phyloP scores from a whole-genome alignment of 148 eudicot genomes.

The Fagopyrum tataricum region DNA sequence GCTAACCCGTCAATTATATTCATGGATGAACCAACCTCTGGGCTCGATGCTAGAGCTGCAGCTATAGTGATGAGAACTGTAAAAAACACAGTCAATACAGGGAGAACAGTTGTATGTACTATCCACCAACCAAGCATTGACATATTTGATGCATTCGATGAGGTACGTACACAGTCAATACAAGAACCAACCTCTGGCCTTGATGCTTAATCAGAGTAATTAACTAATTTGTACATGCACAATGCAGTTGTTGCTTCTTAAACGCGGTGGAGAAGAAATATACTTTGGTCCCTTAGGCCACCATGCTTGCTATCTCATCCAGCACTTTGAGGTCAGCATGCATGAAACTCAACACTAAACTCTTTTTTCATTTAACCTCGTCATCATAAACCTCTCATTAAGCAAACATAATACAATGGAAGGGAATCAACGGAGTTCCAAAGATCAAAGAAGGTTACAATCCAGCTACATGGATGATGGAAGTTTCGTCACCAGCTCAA shows the following conservation, averaged over 20 bases:
- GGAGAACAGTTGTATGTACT: slow-evolving; percentile 8
- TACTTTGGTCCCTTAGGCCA: slow-evolving; percentile 17
- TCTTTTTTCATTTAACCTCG: neutral
- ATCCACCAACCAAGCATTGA: slow-evolving; percentile 13
- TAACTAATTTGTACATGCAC: neutral
- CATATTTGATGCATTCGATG: slow-evolving; percentile 18
- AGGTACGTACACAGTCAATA: no score
- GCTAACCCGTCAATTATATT: slow-evolving; percentile 12
- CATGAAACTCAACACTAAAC: neutral
- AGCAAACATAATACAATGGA: neutral
- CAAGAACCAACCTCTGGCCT: no score
- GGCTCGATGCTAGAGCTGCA: slow-evolving; percentile 17
- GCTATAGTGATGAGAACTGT: slow-evolving; percentile 12
- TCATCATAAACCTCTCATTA: neutral
- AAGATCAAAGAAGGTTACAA: slow-evolving; percentile 45
- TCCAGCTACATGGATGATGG: slow-evolving; percentile 67
- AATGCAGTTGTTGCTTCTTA: slow-evolving; percentile 14
- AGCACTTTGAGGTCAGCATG: slow-evolving; percentile 17
- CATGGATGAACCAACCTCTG: slow-evolving; percentile 18
- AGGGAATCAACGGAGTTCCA: slow-evolving; percentile 38
- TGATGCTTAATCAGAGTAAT: no score
- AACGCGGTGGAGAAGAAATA: slow-evolving; percentile 16
- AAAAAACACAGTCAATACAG: slow-evolving; percentile 14
- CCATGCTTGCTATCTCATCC: slow-evolving; percentile 17
- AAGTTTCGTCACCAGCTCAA: slow-evolving; percentile 33